Conservation (phyloP, 2,329 filamentous ascomycete genomes). For the Meredithiella fracta region DNA sequence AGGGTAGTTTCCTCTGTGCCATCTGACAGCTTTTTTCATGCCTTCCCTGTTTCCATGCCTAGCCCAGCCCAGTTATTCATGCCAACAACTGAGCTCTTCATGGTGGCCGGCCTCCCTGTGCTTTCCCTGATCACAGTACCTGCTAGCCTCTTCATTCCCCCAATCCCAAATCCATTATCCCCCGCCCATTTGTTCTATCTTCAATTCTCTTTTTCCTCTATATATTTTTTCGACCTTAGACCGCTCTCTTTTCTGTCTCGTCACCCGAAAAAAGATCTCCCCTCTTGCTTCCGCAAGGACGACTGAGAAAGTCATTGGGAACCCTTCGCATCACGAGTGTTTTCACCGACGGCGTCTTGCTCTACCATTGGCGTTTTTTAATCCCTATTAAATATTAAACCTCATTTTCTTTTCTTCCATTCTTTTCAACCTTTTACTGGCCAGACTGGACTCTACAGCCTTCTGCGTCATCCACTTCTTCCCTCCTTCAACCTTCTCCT, state of each 20-base stretch:
- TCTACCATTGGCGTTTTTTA: not conserved
- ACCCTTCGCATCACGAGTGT: slow-evolving; percentile 2
- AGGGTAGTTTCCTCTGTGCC: too few species aligned
- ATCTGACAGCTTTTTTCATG: too few species aligned
- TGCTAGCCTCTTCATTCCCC: not conserved
- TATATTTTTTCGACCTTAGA: not conserved
- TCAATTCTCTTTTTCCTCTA: not conserved
- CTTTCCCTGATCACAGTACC: not conserved
- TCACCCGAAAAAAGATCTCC: not conserved
- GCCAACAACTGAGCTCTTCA: not conserved
- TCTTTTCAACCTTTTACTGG: not conserved
- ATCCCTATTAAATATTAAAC: not conserved
- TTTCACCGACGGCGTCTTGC: not conserved
- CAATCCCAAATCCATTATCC: not conserved
- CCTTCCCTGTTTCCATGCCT: too few species aligned
- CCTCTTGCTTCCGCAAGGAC: not conserved
- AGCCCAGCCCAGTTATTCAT: too few species aligned
- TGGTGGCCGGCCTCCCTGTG: not conserved
- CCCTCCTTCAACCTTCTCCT: not conserved
- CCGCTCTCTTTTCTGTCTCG: not conserved
- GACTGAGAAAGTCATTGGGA: slow-evolving; percentile 5
- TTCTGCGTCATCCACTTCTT: not conserved
- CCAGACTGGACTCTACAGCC: not conserved
- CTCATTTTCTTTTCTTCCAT: slow-evolving; percentile 1
- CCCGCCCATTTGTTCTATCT: not conserved